Evolutionary conservation across 495 filamentous ascomycete species (phyloP).

Genomic region (Thermochaetoides thermophila): DNA sequence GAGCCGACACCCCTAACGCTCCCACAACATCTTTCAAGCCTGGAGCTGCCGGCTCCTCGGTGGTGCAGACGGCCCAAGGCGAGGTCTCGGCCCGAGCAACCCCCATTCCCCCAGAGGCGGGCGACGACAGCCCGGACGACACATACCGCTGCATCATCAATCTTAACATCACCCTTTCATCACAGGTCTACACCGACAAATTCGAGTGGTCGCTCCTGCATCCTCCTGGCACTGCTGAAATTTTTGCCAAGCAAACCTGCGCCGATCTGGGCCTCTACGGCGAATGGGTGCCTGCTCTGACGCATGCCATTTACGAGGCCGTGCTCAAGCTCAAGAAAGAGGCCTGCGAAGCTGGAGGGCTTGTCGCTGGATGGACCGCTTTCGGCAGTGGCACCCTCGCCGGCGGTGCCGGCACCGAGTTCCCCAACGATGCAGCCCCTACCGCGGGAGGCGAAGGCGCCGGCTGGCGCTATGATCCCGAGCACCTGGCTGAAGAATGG

Average conservation of each 20-base stretch:
- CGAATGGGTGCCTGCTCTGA: constrained; percentile 88
- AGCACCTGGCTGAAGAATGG: constrained; percentile 82
- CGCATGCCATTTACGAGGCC: constrained; percentile 94
- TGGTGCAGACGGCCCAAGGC: background rate
- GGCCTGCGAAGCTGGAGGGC: constrained; percentile 74
- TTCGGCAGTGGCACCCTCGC: constrained; percentile 6
- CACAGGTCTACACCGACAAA: constrained; percentile 87
- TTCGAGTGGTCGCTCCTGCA: constrained; percentile 97
- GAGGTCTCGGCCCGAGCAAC: constrained; percentile 6
- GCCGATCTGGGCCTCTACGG: constrained; percentile 77
- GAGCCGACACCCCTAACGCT: constrained; percentile 34
- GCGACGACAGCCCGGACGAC: constrained; percentile 57
- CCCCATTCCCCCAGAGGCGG: constrained; percentile 10
- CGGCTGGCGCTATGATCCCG: constrained; percentile 89
- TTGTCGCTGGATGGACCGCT: constrained; percentile 50
- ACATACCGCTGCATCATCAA: constrained; percentile 82
- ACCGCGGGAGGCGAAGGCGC: constrained; percentile 44
- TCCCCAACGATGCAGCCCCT: constrained; percentile 79
- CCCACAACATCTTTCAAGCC: constrained; percentile 6
- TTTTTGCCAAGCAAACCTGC: constrained; percentile 82
- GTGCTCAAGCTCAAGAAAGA: constrained; percentile 90
- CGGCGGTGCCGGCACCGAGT: constrained; percentile 31
- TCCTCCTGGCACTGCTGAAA: constrained; percentile 78
- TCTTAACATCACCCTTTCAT: constrained; percentile 83
- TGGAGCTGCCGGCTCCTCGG: constrained; percentile 7